Evolutionary conservation across 2,329 filamentous ascomycete species (phyloP).

Genomic region (Teratosphaeria gauchensis): DNA sequence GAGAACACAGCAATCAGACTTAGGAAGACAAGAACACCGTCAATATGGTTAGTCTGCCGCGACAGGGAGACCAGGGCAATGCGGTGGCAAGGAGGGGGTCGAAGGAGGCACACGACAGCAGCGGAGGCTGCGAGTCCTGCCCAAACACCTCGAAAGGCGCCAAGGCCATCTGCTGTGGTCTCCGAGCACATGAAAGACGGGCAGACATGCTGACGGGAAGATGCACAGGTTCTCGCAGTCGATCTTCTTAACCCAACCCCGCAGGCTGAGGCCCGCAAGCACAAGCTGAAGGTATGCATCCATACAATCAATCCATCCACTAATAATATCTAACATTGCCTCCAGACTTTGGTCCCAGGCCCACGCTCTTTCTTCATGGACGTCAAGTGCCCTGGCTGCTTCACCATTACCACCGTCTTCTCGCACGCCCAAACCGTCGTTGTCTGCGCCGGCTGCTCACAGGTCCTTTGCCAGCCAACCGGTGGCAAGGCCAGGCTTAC

Average conservation of each 20-base stretch:
- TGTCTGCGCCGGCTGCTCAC: constrained; percentile 99
- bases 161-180: background rate
- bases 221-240: constrained; percentile 90
- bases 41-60: constrained; percentile 20
- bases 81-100: constrained; percentile 4
- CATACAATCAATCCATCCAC: background rate
- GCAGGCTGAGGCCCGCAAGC: constrained; percentile 97
- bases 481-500: constrained; percentile 98
- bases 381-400: constrained; percentile 99
- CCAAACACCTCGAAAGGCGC: background rate
- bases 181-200: background rate
- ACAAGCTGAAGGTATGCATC: constrained; percentile 95
- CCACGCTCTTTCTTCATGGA: constrained; percentile 99
- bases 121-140: background rate
- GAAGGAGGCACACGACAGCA: constrained; percentile 18
- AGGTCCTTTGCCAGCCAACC: constrained; percentile 98
- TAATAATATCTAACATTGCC: background rate
- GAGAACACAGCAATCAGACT: background rate
- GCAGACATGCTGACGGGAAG: constrained; percentile 14
- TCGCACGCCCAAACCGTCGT: constrained; percentile 99
- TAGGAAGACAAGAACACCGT: constrained; percentile 12
- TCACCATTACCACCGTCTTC: constrained; percentile 99
- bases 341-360: constrained; percentile 65
- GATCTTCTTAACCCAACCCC: constrained; percentile 99
- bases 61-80: constrained; percentile 7